Evolutionary conservation across 129 eudicot genomes (phyloP).

Genomic region (Heracleum sosnowskyi): DNA sequence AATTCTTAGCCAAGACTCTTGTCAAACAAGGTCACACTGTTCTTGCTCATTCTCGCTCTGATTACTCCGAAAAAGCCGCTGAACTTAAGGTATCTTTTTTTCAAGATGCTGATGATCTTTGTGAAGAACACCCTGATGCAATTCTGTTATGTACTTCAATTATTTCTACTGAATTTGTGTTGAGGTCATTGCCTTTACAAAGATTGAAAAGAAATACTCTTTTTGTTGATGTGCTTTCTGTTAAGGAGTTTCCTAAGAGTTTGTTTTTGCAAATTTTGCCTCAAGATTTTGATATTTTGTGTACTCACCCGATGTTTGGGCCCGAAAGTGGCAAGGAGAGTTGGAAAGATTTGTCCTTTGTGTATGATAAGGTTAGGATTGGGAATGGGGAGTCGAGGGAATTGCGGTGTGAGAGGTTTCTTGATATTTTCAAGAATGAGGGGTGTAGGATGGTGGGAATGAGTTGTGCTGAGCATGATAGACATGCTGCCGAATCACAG

Average conservation of each 20-base stretch:
- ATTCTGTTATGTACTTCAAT: constrained; percentile 72
- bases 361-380: constrained; percentile 72
- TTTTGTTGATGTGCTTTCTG: constrained; percentile 79
- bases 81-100: constrained; percentile 47
- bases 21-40: constrained; percentile 75
- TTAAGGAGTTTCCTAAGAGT: constrained; percentile 64
- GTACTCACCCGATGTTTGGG: constrained; percentile 96
- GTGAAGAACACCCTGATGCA: constrained; percentile 88
- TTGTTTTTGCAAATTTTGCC: constrained; percentile 50
- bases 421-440: constrained; percentile 57
- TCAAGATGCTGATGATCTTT: constrained; percentile 54
- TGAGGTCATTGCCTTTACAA: constrained; percentile 61
- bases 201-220: constrained; percentile 59
- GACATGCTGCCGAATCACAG: constrained; percentile 77
- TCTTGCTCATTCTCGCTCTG: constrained; percentile 69
- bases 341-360: constrained; percentile 65
- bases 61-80: constrained; percentile 42
- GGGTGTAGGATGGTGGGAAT: constrained; percentile 86
- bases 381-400: constrained; percentile 47
- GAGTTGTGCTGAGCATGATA: constrained; percentile 80
- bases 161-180: constrained; percentile 54
- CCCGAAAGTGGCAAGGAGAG: constrained; percentile 77
- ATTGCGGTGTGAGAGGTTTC: constrained; percentile 46
- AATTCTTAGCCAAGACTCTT: constrained; percentile 65
- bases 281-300: constrained; percentile 58